Conservation (phyloP, 1,139 yeast species). For the Lodderomyces orthopsilosis region DNA sequence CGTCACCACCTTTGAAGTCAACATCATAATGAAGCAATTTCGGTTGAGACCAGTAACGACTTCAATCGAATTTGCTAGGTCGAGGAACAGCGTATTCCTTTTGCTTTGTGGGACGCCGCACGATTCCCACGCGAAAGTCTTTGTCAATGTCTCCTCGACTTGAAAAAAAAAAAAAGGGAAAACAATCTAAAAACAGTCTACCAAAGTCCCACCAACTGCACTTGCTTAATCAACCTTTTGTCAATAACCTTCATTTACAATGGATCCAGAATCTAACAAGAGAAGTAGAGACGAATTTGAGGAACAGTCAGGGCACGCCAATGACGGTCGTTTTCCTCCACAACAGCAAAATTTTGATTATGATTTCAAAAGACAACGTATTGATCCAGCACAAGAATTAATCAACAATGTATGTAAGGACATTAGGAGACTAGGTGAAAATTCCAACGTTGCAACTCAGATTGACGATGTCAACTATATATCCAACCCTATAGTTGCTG, state of each 20-base stretch:
- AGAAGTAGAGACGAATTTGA: slow-evolving; percentile 44
- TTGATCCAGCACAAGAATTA: slow-evolving; percentile 43
- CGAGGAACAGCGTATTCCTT: too few relatives aligned
- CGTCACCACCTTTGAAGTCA: too few relatives aligned
- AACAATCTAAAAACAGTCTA: too few relatives aligned
- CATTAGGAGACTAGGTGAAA: slow-evolving; percentile 65
- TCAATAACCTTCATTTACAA: neutral
- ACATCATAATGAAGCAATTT: too few relatives aligned
- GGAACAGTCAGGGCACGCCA: slow-evolving; percentile 6
- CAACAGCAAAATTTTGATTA: slow-evolving; percentile 2
- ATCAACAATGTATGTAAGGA: slow-evolving; percentile 49
- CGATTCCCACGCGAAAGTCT: too few relatives aligned
- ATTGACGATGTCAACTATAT: slow-evolving; percentile 67
- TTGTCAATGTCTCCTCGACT: too few relatives aligned
- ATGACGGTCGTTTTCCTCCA: slow-evolving; percentile 8
- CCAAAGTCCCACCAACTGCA: too few relatives aligned
- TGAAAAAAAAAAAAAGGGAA: too few relatives aligned
- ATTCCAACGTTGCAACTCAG: slow-evolving; percentile 48
- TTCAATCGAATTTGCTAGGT: too few relatives aligned
- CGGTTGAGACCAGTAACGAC: too few relatives aligned
- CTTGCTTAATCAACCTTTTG: too few relatives aligned
- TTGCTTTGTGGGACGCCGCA: too few relatives aligned
- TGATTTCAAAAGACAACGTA: slow-evolving; percentile 35
- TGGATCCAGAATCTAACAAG: slow-evolving; percentile 16
- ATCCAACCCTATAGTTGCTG: slow-evolving; percentile 64